These are phyloP conservation scores for Arachis monticola DNA, from an alignment of 331 rosid species.

Conservation along the genomic window DNA sequence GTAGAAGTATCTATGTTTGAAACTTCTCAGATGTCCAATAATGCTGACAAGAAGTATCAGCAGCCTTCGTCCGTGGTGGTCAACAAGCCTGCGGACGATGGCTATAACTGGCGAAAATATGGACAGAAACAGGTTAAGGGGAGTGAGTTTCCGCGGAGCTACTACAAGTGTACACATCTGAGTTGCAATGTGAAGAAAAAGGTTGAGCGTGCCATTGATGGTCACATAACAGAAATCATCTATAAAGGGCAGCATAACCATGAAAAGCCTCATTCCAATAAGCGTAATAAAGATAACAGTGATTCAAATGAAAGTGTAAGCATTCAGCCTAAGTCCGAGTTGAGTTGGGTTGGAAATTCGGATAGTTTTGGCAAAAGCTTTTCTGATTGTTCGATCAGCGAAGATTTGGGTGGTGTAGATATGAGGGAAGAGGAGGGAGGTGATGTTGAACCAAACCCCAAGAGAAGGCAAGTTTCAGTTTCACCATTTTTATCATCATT, in stretches of 20 bases:
- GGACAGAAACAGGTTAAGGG: conserved; percentile 99
- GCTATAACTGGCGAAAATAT: conserved; percentile 97
- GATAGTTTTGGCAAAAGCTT: conserved; percentile 49
- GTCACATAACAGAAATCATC: conserved; percentile 92
- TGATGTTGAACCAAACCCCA: conserved; percentile 70
- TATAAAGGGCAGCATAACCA: conserved; percentile 96
- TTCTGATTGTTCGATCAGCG: conserved; percentile 60
- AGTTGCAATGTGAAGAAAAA: conserved; percentile 93
- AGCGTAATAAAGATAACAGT: conserved; percentile 68
- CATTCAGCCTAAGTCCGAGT: conserved; percentile 58
- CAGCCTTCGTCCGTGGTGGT: conserved; percentile 44
- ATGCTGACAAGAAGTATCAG: conserved; percentile 69
- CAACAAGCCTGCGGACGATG: conserved; percentile 83
- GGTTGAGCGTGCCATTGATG: conserved; percentile 86
- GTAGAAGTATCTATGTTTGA: conserved; percentile 58
- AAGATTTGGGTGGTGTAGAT: conserved; percentile 64
- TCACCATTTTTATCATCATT: conserved; percentile 11
- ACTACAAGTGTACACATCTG: conserved; percentile 86
- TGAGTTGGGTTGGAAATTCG: conserved; percentile 53
- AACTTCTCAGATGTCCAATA: conserved; percentile 49
- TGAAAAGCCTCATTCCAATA: conserved; percentile 71
- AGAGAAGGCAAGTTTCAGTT: conserved; percentile 71
- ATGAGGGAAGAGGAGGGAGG: conserved; percentile 57
- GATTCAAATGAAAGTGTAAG: conserved; percentile 58
- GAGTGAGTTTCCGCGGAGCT: conserved; percentile 94